Conservation (phyloP, 2,329 filamentous ascomycete genomes). For the Mycosphaerella sp. region DNA sequence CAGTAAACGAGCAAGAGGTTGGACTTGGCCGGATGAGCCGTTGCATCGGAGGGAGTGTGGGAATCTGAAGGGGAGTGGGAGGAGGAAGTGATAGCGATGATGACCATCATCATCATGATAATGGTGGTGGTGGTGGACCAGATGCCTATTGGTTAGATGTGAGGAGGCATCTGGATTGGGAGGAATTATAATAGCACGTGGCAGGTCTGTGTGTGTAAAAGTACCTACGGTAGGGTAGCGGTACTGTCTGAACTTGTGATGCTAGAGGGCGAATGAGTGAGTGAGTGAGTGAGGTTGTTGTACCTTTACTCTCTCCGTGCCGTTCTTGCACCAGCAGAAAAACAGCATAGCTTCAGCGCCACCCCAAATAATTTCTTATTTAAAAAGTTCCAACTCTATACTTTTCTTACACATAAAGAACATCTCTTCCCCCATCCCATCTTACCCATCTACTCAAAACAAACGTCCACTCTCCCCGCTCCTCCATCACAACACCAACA, state of each 20-base stretch:
- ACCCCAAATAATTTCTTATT: no score
- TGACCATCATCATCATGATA: not conserved
- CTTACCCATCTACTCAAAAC: no score
- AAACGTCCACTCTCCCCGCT: no score
- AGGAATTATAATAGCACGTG: constrained; percentile 15
- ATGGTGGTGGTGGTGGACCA: not conserved
- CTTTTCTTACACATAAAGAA: no score
- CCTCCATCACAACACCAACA: no score
- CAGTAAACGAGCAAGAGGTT: constrained; percentile 65
- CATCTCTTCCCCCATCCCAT: no score
- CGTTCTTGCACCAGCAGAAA: no score
- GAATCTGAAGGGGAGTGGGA: constrained; percentile 36
- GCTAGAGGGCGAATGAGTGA: not conserved
- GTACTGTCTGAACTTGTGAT: not conserved
- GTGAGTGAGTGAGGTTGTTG: not conserved
- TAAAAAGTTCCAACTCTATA: no score
- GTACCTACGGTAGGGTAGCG: not conserved
- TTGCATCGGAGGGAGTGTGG: constrained; percentile 66
- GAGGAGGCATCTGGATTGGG: not conserved
- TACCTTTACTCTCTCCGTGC: no score
- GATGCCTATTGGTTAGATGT: not conserved
- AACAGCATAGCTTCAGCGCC: no score
- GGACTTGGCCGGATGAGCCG: constrained; percentile 69
- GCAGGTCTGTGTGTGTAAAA: constrained; percentile 15
- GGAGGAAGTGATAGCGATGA: not conserved